Percentiles rank a stretch among this genome's conserved stretches.
Conservation (phyloP, 768 basidiomycete species). For the Dioszegia hungarica region DNA sequence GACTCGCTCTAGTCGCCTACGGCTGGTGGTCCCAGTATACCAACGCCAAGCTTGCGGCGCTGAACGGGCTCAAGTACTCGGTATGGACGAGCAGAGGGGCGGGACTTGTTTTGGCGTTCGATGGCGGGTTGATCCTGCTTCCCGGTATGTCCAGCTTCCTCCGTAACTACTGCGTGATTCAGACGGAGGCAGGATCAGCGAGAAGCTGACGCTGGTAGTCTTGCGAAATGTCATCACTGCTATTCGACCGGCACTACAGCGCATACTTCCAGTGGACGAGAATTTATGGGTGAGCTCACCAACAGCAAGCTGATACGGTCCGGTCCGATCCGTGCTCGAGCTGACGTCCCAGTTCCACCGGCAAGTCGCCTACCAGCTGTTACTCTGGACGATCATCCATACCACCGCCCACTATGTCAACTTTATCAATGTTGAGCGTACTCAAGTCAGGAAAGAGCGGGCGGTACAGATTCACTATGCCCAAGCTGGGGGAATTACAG, state of each 20-base stretch:
- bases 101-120: slow-evolving; percentile 80
- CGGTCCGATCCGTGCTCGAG: neutral
- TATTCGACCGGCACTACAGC: slow-evolving; percentile 71
- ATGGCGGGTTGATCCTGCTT: slow-evolving; percentile 77
- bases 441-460: slow-evolving; percentile 65
- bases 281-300: slow-evolving; percentile 70
- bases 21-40: slow-evolving; percentile 78
- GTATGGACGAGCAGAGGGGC: slow-evolving; percentile 90
- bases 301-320: too few relatives aligned
- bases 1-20: slow-evolving; percentile 54
- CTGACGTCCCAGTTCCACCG: slow-evolving; percentile 56
- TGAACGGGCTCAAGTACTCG: slow-evolving; percentile 74
- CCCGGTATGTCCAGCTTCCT: slow-evolving; percentile 53
- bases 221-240: slow-evolving; percentile 80
- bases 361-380: slow-evolving; percentile 89
- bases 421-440: slow-evolving; percentile 35
- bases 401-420: slow-evolving; percentile 71
- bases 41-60: slow-evolving; percentile 62
- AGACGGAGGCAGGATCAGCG: too few relatives aligned
- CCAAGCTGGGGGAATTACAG: slow-evolving; percentile 85
- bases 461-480: slow-evolving; percentile 83
- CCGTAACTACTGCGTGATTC: too few relatives aligned
- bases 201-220: slow-evolving; percentile 51
- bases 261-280: slow-evolving; percentile 87
- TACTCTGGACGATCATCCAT: slow-evolving; percentile 73